A percentile compares a stretch with the other conserved stretches of the same genome.
Evolutionary conservation across 441 rosid genomes (phyloP).

Genomic region (Hura crepitans): DNA sequence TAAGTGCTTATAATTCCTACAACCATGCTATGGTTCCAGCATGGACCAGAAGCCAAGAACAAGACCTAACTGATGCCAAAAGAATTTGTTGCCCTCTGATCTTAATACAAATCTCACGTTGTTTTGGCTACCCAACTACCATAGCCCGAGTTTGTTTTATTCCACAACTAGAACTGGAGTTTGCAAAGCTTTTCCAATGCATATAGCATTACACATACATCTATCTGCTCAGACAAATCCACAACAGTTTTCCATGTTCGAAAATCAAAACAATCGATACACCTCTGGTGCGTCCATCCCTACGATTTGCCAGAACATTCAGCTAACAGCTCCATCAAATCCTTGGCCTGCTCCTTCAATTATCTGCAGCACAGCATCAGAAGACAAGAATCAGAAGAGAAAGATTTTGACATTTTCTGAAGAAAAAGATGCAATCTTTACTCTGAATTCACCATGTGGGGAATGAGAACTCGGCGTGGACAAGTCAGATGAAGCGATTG

Average conservation of each 20-base stretch:
- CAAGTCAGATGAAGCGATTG: constrained; percentile 44
- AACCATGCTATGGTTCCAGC: too few relatives aligned
- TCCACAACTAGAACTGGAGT: constrained; percentile 23
- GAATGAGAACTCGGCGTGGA: constrained; percentile 44
- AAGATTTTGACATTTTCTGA: background rate
- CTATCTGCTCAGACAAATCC: background rate
- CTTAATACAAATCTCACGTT: too few relatives aligned
- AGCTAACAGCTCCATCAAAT: background rate
- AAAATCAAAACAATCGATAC: background rate
- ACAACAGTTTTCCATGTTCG: constrained; percentile 6
- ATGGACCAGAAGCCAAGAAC: too few relatives aligned
- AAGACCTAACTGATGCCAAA: too few relatives aligned
- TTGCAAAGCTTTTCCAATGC: constrained; percentile 18
- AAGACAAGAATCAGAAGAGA: constrained; percentile 6
- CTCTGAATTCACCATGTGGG: constrained; percentile 35
- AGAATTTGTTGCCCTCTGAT: too few relatives aligned
- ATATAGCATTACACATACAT: constrained; percentile 16
- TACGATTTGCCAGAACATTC: background rate
- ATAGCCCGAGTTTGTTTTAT: constrained; percentile 23
- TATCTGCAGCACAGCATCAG: constrained; percentile 29
- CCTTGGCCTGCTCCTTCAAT: constrained; percentile 13
- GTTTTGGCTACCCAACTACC: too few relatives aligned
- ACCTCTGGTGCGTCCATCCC: too few relatives aligned
- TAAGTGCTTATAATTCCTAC: too few relatives aligned
- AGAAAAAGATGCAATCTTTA: too few relatives aligned